Conservation (phyloP, 169 alveolate genomes). For the Plasmodium coatneyi region DNA sequence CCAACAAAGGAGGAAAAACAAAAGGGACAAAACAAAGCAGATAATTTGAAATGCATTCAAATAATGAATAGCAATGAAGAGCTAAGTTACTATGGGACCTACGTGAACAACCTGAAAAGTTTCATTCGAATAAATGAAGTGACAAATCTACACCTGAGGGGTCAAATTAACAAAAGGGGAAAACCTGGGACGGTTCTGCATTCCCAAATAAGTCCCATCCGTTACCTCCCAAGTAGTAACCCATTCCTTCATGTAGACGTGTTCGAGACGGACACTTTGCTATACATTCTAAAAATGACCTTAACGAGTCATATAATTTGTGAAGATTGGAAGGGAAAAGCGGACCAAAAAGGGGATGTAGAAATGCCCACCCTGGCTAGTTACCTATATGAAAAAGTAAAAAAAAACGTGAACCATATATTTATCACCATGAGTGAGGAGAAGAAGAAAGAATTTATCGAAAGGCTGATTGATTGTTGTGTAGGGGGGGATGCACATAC, state of each 20-base stretch:
- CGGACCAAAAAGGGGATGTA: background rate
- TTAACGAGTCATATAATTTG: background rate
- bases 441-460: conserved; percentile 16
- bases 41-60: background rate
- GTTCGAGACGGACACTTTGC: background rate
- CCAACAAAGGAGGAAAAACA: background rate
- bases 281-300: background rate
- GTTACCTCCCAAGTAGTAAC: background rate
- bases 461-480: conserved; percentile 10
- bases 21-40: background rate
- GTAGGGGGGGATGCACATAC: background rate
- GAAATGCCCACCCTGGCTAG: background rate
- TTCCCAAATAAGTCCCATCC: background rate
- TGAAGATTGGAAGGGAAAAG: background rate
- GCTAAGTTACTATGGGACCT: conserved; percentile 6
- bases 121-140: conserved; percentile 17
- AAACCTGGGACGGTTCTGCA: background rate
- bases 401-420: conserved; percentile 15
- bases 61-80: conserved; percentile 3
- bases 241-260: background rate
- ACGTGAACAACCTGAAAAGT: background rate
- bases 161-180: background rate
- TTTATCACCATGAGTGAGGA: conserved; percentile 6
- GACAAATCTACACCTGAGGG: background rate
- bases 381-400: conserved; percentile 16